A percentile compares a stretch with the other conserved stretches of the same genome.
These are phyloP conservation scores for Solanum commersonii DNA, from an alignment of 257 asterid species.

Conservation along the genomic window DNA sequence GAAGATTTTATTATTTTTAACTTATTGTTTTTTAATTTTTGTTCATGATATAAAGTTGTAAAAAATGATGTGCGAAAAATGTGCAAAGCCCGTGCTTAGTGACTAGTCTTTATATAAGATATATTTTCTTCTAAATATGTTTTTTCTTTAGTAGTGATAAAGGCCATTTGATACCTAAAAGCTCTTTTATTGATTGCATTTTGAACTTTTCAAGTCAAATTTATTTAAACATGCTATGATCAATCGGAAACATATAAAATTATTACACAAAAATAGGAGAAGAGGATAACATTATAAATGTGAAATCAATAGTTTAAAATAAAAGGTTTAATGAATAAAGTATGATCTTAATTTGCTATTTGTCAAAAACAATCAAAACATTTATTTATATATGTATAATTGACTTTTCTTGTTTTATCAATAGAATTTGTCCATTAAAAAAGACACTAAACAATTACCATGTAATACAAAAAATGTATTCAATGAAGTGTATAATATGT, in stretches of 20 bases:
- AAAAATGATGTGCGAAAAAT: not conserved
- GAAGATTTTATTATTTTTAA: not conserved
- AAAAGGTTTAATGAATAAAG: not conserved
- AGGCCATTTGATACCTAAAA: not conserved
- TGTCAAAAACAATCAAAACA: not conserved
- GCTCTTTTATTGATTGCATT: not conserved
- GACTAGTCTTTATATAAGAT: not conserved
- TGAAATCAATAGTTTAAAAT: not conserved
- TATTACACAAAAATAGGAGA: not conserved
- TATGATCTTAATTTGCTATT: not conserved
- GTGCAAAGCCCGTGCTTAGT: not conserved
- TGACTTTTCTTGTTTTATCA: not conserved
- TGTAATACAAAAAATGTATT: not conserved
- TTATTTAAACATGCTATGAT: not conserved
- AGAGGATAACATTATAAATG: not conserved
- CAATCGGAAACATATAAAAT: not conserved
- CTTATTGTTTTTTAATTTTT: not conserved
- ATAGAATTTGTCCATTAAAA: not conserved
- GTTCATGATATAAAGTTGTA: too few species aligned
- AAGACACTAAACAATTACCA: not conserved
- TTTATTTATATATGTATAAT: not conserved
- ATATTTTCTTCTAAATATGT: not conserved
- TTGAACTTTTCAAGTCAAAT: not conserved
- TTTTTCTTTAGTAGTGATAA: not conserved
- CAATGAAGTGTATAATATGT: not conserved